These are phyloP conservation scores for Geranium rotundifolium DNA, from an alignment of 345 rosid species.

Conservation along the genomic window DNA sequence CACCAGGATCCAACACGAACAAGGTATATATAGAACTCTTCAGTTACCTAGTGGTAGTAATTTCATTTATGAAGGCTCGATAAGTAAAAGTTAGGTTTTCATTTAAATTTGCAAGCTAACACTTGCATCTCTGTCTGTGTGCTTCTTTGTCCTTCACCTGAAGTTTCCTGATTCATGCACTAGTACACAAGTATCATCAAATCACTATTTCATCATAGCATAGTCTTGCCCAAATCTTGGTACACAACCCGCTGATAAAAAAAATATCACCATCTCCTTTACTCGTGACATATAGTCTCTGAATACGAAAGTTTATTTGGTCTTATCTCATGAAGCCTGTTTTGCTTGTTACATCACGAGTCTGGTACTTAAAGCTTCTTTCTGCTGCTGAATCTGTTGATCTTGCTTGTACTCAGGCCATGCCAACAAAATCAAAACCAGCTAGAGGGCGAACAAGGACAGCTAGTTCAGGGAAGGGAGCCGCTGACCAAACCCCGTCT, in stretches of 20 bases:
- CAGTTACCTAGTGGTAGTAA: not conserved
- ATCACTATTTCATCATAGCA: not conserved
- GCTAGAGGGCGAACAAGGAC: constrained; percentile 14
- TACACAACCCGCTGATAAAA: too few relatives aligned
- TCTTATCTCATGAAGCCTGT: not conserved
- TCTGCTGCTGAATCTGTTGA: not conserved
- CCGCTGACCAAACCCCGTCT: constrained; percentile 8
- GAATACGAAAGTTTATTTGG: not conserved
- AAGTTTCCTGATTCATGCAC: not conserved
- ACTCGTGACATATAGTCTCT: not conserved
- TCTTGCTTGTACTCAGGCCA: constrained; percentile 16
- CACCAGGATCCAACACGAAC: constrained; percentile 25
- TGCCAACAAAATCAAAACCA: constrained; percentile 15
- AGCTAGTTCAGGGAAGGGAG: constrained; percentile 16
- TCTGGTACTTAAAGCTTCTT: not conserved
- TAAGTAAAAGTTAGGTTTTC: not conserved
- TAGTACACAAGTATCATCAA: not conserved
- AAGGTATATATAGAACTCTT: constrained; percentile 30
- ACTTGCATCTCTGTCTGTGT: not conserved
- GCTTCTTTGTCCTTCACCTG: not conserved
- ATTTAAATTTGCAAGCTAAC: not conserved
- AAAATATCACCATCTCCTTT: too few relatives aligned
- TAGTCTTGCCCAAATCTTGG: not conserved
- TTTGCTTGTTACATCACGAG: not conserved
- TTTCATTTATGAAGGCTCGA: not conserved